Evolutionary conservation across 768 basidiomycete genomes (phyloP).

Genomic region (Auriscalpium vulgare): DNA sequence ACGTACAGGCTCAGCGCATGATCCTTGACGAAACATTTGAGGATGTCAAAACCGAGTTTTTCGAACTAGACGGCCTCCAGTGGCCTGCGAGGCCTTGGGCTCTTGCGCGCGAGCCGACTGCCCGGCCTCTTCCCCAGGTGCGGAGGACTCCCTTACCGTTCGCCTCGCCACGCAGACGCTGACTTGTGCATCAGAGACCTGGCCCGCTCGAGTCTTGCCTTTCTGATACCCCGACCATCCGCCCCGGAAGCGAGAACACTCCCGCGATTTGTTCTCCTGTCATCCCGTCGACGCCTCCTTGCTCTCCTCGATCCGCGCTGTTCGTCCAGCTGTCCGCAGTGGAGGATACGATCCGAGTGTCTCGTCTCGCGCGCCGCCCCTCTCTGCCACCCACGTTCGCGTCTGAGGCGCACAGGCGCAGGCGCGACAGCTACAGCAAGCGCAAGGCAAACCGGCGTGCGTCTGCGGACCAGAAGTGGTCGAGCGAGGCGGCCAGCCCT

Average conservation of each 20-base stretch:
- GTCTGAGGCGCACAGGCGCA: background rate
- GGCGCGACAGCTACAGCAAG: background rate
- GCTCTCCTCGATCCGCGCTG: background rate
- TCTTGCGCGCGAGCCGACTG: background rate
- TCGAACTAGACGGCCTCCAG: conserved; percentile 50
- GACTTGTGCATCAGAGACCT: too few species aligned
- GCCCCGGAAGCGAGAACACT: background rate
- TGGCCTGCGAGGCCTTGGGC: conserved; percentile 28
- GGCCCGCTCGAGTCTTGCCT: too few species aligned
- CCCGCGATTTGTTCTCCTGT: background rate
- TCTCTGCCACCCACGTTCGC: background rate
- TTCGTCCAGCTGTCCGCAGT: background rate
- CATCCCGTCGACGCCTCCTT: background rate
- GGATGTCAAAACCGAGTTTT: conserved; percentile 53
- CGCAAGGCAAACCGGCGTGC: background rate
- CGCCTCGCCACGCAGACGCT: too few species aligned
- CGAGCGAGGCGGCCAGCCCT: background rate
- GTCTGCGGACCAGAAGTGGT: too few species aligned
- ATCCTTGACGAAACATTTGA: conserved; percentile 34
- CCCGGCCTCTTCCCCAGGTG: background rate
- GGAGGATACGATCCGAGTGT: background rate
- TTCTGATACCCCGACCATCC: background rate
- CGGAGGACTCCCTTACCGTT: too few species aligned
- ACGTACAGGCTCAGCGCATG: conserved; percentile 24
- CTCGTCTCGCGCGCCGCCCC: background rate